phyloP scores from a whole-genome alignment of 2,329 filamentous ascomycete species.

The Penicillium glabrum region DNA sequence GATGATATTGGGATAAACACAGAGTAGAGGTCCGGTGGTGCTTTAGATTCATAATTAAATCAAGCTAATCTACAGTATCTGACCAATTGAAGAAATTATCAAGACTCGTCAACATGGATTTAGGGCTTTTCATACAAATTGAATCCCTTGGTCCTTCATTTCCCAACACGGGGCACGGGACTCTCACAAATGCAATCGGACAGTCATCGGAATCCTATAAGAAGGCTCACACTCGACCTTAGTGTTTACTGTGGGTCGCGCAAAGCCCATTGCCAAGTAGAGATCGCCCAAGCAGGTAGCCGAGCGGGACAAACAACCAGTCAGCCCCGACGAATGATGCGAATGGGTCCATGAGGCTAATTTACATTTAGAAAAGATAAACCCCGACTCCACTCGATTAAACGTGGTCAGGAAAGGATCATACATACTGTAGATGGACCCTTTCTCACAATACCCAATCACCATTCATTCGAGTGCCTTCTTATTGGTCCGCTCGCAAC shows the following conservation, averaged over 20 bases:
- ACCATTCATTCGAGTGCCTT: not conserved
- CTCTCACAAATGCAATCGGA: no score
- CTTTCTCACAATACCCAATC: not conserved
- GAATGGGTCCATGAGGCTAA: not conserved
- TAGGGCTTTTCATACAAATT: not conserved
- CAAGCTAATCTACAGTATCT: no score
- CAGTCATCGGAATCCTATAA: not conserved
- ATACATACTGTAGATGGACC: not conserved
- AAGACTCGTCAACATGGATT: not conserved
- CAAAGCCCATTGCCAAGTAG: not conserved
- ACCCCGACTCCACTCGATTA: not conserved
- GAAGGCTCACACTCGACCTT: not conserved
- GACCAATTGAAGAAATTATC: not conserved
- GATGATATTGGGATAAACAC: no score
- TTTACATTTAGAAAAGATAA: not conserved
- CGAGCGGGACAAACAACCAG: not conserved
- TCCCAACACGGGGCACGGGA: not conserved
- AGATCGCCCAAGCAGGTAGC: not conserved
- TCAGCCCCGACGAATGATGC: not conserved
- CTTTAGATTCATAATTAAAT: no score
- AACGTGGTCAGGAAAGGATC: not conserved
- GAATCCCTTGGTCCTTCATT: not conserved
- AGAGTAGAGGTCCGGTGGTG: no score
- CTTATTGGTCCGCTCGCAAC: not conserved
- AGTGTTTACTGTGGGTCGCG: not conserved